phyloP scores from a whole-genome alignment of 2,329 filamentous ascomycete genomes.

The Proliferodiscus dingleyae region DNA sequence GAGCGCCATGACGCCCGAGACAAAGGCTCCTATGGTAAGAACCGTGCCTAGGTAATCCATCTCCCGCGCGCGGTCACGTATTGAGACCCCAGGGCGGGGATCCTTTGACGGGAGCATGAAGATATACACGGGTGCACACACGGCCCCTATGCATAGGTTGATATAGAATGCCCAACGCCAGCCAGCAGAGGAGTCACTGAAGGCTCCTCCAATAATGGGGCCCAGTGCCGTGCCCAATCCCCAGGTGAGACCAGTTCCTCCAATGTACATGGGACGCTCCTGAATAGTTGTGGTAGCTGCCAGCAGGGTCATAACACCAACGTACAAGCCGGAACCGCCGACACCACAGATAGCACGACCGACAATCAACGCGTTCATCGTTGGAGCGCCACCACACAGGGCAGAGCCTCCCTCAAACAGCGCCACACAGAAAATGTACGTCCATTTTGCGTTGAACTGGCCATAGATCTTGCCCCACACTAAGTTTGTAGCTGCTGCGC shows the following conservation, averaged over 20 bases:
- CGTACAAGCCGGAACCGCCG: slow-evolving; percentile 43
- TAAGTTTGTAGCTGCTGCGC: slow-evolving; percentile 36
- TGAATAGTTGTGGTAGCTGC: slow-evolving; percentile 33
- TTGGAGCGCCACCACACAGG: slow-evolving; percentile 33
- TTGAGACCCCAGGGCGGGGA: slow-evolving; percentile 21
- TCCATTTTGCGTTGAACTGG: slow-evolving; percentile 33
- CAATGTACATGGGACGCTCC: slow-evolving; percentile 34
- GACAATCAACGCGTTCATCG: slow-evolving; percentile 41
- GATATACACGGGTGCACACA: slow-evolving; percentile 36
- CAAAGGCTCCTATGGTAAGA: slow-evolving; percentile 32
- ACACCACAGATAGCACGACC: slow-evolving; percentile 41
- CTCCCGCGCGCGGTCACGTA: slow-evolving; percentile 21
- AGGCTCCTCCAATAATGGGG: slow-evolving; percentile 43
- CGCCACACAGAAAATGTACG: slow-evolving; percentile 28
- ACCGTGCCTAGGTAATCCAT: slow-evolving; percentile 26
- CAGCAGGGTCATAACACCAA: slow-evolving; percentile 42
- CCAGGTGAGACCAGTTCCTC: slow-evolving; percentile 34
- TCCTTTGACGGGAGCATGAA: slow-evolving; percentile 34
- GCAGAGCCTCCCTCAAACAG: slow-evolving; percentile 32
- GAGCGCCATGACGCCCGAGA: slow-evolving; percentile 32
- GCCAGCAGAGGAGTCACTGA: slow-evolving; percentile 36
- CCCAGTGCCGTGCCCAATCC: slow-evolving; percentile 43
- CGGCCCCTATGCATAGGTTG: slow-evolving; percentile 46
- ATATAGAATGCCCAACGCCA: slow-evolving; percentile 52
- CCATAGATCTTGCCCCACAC: slow-evolving; percentile 33